Base-by-base conservation (phyloP, 768 basidiomycete species). In the Steccherinum ochraceum region DNA sequence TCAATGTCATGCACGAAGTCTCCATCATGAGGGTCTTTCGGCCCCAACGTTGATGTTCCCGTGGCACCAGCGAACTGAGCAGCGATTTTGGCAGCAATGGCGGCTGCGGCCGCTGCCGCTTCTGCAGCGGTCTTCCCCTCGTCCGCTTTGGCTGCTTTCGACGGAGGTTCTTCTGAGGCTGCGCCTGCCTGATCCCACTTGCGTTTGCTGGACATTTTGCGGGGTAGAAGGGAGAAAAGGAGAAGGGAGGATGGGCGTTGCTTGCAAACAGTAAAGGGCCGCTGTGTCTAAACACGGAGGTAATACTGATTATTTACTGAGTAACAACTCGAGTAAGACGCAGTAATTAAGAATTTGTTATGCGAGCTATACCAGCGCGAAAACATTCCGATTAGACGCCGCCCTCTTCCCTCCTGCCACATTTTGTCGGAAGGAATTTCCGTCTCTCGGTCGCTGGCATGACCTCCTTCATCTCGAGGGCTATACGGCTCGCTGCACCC, bases 1-100 rank as follows among this genome's bases (percentile, higher is more conserved):
- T 97, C 95, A 50, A 97, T 94, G 62, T 96, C 91, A 57, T 89
- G 79, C 12, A 82, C 85, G 59, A 84, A 97, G 43, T 89, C 89
- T 40, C 76, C 89, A 58, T 90, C 88, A 45, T 87, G 81, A 2
- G 74, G 73, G 62, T 90, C 89, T 56, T 80, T 79, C 46, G 69
- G 59, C 16, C 75, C 75, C 53, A 69, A 74, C 64, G 59, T 74
- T 48, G 60, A 59, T 3, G 61, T 72, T 53, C 64, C 58, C 58
- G 64, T 66, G 2, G 69, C 72, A 40, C 77, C 77, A 49, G 73
- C 76, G 54, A 91, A 88, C 61, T 91, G 88, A 0, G 89, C 92
- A 5, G 93, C 93, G 66, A 96, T 94, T 78, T 93, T 93, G 53
- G 93, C 93, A 52, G 93, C 91, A 56, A 93, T 92, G 40, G 91